A percentile compares a stretch with the other conserved stretches of the same genome.
Evolutionary conservation across 805 yeast genomes (phyloP).

Genomic region (Kodamaea restingae): DNA sequence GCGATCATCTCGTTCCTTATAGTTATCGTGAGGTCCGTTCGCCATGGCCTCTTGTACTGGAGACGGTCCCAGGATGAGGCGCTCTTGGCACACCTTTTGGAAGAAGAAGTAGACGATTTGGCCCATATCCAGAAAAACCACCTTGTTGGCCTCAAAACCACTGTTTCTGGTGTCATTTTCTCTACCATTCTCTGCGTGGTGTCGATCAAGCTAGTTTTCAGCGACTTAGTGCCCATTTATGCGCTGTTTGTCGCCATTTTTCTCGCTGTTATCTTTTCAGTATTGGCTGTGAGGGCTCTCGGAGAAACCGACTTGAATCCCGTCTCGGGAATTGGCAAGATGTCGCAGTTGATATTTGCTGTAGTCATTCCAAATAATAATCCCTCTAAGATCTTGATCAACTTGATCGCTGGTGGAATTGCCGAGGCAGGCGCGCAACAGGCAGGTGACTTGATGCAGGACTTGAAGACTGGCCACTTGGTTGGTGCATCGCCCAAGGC

Average conservation of each 20-base stretch:
- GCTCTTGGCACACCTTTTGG: not conserved
- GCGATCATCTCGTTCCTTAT: slow-evolving; percentile 76
- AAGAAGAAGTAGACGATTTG: slow-evolving; percentile 3
- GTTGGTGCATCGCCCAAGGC: slow-evolving; percentile 90
- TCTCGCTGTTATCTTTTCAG: slow-evolving; percentile 73
- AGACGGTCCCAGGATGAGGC: slow-evolving; percentile 5
- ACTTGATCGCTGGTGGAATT: slow-evolving; percentile 91
- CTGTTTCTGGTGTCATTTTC: slow-evolving; percentile 55
- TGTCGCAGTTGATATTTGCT: slow-evolving; percentile 87
- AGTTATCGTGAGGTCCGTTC: slow-evolving; percentile 46
- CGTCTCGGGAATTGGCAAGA: slow-evolving; percentile 92
- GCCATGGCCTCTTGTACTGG: slow-evolving; percentile 8
- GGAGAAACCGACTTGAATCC: slow-evolving; percentile 98
- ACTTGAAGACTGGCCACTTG: slow-evolving; percentile 88
- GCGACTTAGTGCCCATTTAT: slow-evolving; percentile 63
- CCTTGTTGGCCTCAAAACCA: slow-evolving; percentile 48
- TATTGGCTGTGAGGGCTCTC: slow-evolving; percentile 86
- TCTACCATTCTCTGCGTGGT: slow-evolving; percentile 68
- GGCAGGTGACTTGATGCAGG: slow-evolving; percentile 98
- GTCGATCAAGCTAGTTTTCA: slow-evolving; percentile 66
- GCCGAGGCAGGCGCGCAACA: slow-evolving; percentile 99
- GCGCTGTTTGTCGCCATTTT: slow-evolving; percentile 65
- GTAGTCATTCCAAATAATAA: slow-evolving; percentile 66
- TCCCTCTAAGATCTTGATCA: slow-evolving; percentile 79
- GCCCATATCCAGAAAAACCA: slow-evolving; percentile 21